Base-by-base conservation (phyloP, 768 basidiomycete genomes). In the Fibroporia radiculosa region DNA sequence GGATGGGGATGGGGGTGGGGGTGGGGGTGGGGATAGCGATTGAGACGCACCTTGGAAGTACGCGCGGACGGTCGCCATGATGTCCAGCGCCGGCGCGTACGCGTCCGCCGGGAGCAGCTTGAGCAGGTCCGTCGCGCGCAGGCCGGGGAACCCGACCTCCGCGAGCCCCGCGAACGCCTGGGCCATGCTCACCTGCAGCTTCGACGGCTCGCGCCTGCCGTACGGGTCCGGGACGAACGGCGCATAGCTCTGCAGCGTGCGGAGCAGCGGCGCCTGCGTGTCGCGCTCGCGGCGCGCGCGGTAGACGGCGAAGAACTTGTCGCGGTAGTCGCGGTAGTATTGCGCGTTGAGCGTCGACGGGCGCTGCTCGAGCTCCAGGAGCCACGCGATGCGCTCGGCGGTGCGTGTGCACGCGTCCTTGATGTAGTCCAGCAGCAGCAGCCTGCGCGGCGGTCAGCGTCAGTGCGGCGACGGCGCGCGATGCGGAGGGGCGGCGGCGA, bases 21-120 rank as follows among this genome's bases (percentile, higher is more conserved):
- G n/a, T n/a, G n/a, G 16, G 20, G 26, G 16, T 28, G n/a, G 35
- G 1, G 43, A 40, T 19, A 24, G n/a, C n/a, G n/a, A n/a, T n/a
- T n/a, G n/a, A n/a, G n/a, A 50, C 53, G 6, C 53, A 82, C 85
- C 84, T 69, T 85, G 80, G 59, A 85, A 86, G 51, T 86, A 85
- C 0, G 79, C 83, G 4, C 81, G 68, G 1, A 84, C 80, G 44
- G 78, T 73, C 0, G 81, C 80, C 82, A 87, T 85, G 53, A 86
- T 82, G 3, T 61, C 52, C 14, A 86, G 51, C 0, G 80, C 79
- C 0, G 73, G 69, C 28, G 78, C 79, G 66, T 69, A 71, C 2
- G 62, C 62, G 47, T 83, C 79, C 0, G 66, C 45, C 0, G 74
- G 70, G 3, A 79, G 64, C 0, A 84, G 53, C 51, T 69, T 77